Base-by-base conservation (phyloP, 2,329 filamentous ascomycete genomes). In the Simplicillium aogashimaense region DNA sequence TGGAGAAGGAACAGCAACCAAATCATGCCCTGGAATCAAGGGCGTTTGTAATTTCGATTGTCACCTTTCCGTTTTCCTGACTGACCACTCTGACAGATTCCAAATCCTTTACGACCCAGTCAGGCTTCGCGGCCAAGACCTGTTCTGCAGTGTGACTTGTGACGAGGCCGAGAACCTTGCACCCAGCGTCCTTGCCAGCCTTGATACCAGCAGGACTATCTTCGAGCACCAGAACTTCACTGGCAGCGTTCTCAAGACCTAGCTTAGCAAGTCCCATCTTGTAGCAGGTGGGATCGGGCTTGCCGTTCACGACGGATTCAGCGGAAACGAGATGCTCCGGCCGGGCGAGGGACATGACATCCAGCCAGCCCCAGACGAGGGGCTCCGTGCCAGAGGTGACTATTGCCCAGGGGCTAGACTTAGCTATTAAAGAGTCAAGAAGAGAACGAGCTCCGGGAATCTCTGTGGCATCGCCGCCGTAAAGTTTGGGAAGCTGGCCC, bases 171-270 rank as follows among this genome's bases (percentile, higher is more conserved):
- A 94, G 64, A 11, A 95, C 89, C 55, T 76, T 81, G 66, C 84
- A 95, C 2, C 87, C 88, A 9, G 89, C 89, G 1, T 77, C 85
- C 63, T 89, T 94, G 37, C 88, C 89, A 20, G 88, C 79, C 47
- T 66, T 71, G 54, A 95, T 86, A 5, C 89, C 89, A 7, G 87
- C 86, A 5, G 89, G 88, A 41, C 86, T 86, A 64, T 95, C 89
- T 64, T 95, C 89, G 30, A 95, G 65, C 37, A 95, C 89, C 41
- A 95, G 67, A 34, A 90, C 63, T 28, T 65, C 61, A 40, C 62
- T 70, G 20, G 64, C 60, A 12, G 56, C 55, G 29, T 65, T 67
- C 15, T 68, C 56, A 15, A 79, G 58, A 1, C 69, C 70, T 13
- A 89, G 69, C 46, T 72, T 72, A 49, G 74, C 66, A 36, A 77